A percentile compares a stretch with the other conserved stretches of the same genome.
Evolutionary conservation across 2,329 filamentous ascomycete genomes (phyloP).

Genomic region (Dendryphion nanum): DNA sequence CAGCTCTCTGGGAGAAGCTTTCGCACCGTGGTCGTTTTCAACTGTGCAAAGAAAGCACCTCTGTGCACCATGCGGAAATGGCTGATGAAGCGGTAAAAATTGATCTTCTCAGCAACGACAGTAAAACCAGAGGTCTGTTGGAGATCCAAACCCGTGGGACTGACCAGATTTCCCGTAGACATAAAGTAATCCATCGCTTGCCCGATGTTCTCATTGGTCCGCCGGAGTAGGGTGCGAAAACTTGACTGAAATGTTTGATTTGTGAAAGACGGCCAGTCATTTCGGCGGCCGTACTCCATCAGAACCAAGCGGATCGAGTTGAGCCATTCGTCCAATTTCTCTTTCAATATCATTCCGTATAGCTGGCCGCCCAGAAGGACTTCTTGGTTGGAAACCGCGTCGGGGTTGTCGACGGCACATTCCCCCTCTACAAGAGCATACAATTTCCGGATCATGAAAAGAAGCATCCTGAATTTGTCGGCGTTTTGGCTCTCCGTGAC

Average conservation of each 20-base stretch:
- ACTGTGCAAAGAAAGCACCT: slow-evolving; percentile 96
- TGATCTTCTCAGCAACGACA: slow-evolving; percentile 97
- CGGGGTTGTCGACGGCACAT: slow-evolving; percentile 90
- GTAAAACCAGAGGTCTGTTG: slow-evolving; percentile 95
- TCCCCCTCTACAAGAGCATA: slow-evolving; percentile 92
- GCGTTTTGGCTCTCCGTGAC: slow-evolving; percentile 80
- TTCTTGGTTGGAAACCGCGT: slow-evolving; percentile 95
- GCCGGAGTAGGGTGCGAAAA: slow-evolving; percentile 74
- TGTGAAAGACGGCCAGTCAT: slow-evolving; percentile 61
- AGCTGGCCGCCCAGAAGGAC: slow-evolving; percentile 89
- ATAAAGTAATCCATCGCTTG: slow-evolving; percentile 90
- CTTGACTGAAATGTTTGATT: slow-evolving; percentile 74
- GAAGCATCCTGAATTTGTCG: slow-evolving; percentile 90
- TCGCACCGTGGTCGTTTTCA: slow-evolving; percentile 95
- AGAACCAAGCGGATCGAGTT: slow-evolving; percentile 57
- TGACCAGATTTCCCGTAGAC: slow-evolving; percentile 90
- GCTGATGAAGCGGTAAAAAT: slow-evolving; percentile 97
- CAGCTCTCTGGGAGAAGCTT: slow-evolving; percentile 95
- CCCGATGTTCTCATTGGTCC: slow-evolving; percentile 85
- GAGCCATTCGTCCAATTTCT: slow-evolving; percentile 87
- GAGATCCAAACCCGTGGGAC: slow-evolving; percentile 86
- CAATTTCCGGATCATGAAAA: slow-evolving; percentile 96
- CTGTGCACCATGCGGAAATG: slow-evolving; percentile 99
- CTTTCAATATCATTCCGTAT: slow-evolving; percentile 94
- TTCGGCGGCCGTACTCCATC: slow-evolving; percentile 56